phyloP scores from a whole-genome alignment of 2,329 filamentous ascomycete species.

The Fusarium caatingaense region DNA sequence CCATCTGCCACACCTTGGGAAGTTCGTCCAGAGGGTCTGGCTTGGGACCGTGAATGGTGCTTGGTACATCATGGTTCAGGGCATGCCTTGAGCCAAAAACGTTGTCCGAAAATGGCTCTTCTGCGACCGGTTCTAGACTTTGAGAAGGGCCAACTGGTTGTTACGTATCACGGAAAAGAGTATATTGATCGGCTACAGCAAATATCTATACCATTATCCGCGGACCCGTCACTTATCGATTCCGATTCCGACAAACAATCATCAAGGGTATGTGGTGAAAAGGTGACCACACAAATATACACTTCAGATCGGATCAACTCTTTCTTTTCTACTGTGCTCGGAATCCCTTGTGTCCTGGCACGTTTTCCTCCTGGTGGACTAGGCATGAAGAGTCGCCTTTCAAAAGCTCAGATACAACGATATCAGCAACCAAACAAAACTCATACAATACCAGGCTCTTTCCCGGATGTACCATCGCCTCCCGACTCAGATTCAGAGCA shows the following conservation, averaged over 20 bases:
- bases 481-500: constrained; percentile 67
- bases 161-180: constrained; percentile 61
- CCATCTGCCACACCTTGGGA: constrained; percentile 76
- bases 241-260: constrained; percentile 55
- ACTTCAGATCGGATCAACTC: constrained; percentile 70
- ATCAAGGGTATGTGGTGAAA: constrained; percentile 86
- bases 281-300: constrained; percentile 78
- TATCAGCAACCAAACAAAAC: constrained; percentile 56
- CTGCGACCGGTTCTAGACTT: constrained; percentile 82
- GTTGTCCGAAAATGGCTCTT: constrained; percentile 87
- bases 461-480: constrained; percentile 65
- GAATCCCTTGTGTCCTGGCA: constrained; percentile 83
- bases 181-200: constrained; percentile 46
- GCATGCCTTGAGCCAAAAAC: constrained; percentile 87
- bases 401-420: constrained; percentile 76
- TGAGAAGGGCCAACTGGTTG: constrained; percentile 69
- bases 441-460: constrained; percentile 62
- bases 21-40: constrained; percentile 82
- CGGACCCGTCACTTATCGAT: constrained; percentile 70
- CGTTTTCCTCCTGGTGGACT: constrained; percentile 79
- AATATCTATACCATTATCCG: constrained; percentile 72
- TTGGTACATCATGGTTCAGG: constrained; percentile 88
- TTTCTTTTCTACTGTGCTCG: constrained; percentile 83
- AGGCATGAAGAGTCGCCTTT: constrained; percentile 71
- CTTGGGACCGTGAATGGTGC: constrained; percentile 98